phyloP scores from a whole-genome alignment of 768 basidiomycete species.

The Leccinum sublutescens region DNA sequence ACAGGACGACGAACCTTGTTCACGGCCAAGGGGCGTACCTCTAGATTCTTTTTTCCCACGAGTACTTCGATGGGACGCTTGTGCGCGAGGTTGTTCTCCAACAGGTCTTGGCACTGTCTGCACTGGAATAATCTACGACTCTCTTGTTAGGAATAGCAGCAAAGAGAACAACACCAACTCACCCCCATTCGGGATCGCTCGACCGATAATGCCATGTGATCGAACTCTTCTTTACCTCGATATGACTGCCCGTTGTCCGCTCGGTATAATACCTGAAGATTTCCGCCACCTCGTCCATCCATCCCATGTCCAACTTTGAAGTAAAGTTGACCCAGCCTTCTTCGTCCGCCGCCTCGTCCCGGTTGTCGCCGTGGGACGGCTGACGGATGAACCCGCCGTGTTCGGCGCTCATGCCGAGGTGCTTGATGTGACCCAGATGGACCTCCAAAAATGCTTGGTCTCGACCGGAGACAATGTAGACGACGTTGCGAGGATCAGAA shows the following conservation, averaged over 20 bases:
- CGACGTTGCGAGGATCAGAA: slow-evolving; percentile 82
- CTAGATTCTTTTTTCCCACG: slow-evolving; percentile 97
- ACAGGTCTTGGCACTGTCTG: slow-evolving; percentile 91
- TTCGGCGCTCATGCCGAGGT: slow-evolving; percentile 91
- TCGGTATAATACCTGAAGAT: slow-evolving; percentile 97
- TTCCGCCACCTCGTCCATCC: slow-evolving; percentile 95
- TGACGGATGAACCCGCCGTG: slow-evolving; percentile 90
- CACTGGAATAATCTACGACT: slow-evolving; percentile 78
- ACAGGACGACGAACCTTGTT: slow-evolving; percentile 63
- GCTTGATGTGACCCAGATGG: slow-evolving; percentile 81
- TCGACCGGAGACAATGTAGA: slow-evolving; percentile 97
- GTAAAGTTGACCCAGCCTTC: slow-evolving; percentile 84
- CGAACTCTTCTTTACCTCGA: slow-evolving; percentile 96
- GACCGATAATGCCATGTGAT: slow-evolving; percentile 98
- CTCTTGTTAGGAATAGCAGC: neutral
- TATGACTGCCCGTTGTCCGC: slow-evolving; percentile 93
- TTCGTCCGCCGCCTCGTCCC: slow-evolving; percentile 1
- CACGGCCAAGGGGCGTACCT: slow-evolving; percentile 91
- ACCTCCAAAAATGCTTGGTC: slow-evolving; percentile 90
- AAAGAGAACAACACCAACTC: slow-evolving; percentile 31
- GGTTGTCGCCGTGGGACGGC: slow-evolving; percentile 42
- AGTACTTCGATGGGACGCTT: slow-evolving; percentile 96
- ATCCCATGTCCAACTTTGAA: slow-evolving; percentile 91
- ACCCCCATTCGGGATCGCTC: slow-evolving; percentile 96
- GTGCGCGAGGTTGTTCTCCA: slow-evolving; percentile 91